phyloP scores from a whole-genome alignment of 2,329 filamentous ascomycete species.

The Incumbomyces lentus region DNA sequence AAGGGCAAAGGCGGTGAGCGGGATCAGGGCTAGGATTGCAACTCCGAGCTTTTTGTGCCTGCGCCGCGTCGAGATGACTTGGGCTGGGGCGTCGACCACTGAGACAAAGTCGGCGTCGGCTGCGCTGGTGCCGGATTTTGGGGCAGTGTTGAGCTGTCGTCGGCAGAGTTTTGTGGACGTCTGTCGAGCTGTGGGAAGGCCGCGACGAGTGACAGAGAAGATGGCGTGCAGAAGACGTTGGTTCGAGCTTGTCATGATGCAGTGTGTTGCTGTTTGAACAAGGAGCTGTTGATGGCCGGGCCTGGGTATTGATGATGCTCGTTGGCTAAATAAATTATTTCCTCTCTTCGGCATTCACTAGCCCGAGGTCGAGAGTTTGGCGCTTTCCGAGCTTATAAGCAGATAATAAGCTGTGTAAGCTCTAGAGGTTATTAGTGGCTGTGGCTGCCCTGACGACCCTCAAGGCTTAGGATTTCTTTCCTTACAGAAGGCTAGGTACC shows the following conservation, averaged over 20 bases:
- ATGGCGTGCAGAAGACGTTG: slow-evolving; percentile 1
- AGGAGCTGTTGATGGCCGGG: no score
- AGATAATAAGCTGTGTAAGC: no score
- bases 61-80: slow-evolving; percentile 63
- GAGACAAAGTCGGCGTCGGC: slow-evolving; percentile 75
- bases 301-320: no score
- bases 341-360: no score
- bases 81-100: slow-evolving; percentile 74
- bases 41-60: slow-evolving; percentile 42
- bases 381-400: no score
- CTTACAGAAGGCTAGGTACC: no score
- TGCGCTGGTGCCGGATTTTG: slow-evolving; percentile 40
- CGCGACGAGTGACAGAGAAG: slow-evolving; percentile 2
- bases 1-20: slow-evolving; percentile 77
- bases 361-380: no score
- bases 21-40: slow-evolving; percentile 58
- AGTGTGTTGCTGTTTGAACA: background rate
- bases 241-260: background rate
- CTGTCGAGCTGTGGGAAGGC: background rate
- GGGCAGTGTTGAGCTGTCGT: slow-evolving; percentile 21
- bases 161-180: background rate
- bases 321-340: no score
- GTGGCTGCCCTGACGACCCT: no score
- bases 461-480: no score
- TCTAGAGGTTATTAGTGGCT: no score